These are phyloP conservation scores for Melanomma pulvis-pyrius DNA, from an alignment of 495 filamentous ascomycete genomes.

Conservation along the genomic window DNA sequence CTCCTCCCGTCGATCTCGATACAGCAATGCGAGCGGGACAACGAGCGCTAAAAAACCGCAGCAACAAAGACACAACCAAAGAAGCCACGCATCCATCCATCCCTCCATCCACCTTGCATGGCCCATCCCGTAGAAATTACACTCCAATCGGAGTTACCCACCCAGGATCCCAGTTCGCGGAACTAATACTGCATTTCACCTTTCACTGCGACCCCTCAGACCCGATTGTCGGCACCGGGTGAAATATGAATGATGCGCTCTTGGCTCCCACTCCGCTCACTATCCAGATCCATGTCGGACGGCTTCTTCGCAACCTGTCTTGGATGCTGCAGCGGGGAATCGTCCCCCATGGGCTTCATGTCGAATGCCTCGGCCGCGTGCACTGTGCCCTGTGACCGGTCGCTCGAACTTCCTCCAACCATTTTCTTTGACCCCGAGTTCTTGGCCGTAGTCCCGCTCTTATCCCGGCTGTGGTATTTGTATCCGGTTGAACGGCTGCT, in stretches of 20 bases:
- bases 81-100: neutral
- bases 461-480: constrained; percentile 30
- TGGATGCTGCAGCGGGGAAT: constrained; percentile 1
- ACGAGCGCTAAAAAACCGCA: neutral
- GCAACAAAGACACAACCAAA: neutral
- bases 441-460: constrained; percentile 12
- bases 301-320: neutral
- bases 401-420: constrained; percentile 3
- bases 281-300: neutral
- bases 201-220: neutral
- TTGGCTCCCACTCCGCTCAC: constrained; percentile 17
- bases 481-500: constrained; percentile 34
- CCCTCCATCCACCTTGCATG: too few relatives aligned
- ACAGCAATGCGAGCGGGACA: too few relatives aligned
- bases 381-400: neutral
- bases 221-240: neutral
- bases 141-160: too few relatives aligned
- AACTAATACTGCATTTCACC: neutral
- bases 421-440: neutral
- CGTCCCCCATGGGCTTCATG: constrained; percentile 1
- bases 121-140: neutral
- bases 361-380: constrained; percentile 1
- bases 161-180: neutral
- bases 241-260: constrained; percentile 7
- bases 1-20: neutral